phyloP scores from a whole-genome alignment of 1,139 yeast genomes.

The Candida sp. region DNA sequence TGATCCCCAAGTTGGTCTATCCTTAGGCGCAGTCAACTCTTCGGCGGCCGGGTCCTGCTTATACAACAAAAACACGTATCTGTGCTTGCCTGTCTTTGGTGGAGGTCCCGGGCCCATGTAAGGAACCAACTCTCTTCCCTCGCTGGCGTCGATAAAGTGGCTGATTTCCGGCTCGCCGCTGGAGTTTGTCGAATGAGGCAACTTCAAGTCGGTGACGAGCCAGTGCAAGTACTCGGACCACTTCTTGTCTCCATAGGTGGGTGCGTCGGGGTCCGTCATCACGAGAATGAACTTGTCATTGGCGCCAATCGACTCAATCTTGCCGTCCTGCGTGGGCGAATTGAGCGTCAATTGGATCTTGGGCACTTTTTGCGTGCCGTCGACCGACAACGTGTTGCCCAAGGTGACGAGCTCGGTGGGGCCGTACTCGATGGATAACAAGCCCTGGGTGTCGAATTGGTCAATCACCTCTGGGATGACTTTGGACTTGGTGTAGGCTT shows the following conservation, averaged over 20 bases:
- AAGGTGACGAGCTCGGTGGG: slow-evolving; percentile 68
- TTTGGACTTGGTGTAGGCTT: slow-evolving; percentile 61
- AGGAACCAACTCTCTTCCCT: slow-evolving; percentile 38
- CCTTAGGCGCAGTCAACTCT: slow-evolving; percentile 47
- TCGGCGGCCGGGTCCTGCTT: slow-evolving; percentile 56
- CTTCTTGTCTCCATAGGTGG: slow-evolving; percentile 76
- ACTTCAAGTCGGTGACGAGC: slow-evolving; percentile 66
- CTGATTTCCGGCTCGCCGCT: slow-evolving; percentile 33
- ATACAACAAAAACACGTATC: slow-evolving; percentile 77
- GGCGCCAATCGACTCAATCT: slow-evolving; percentile 38
- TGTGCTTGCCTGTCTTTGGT: slow-evolving; percentile 77
- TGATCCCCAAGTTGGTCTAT: slow-evolving; percentile 87
- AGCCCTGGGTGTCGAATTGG: slow-evolving; percentile 48
- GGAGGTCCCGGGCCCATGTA: slow-evolving; percentile 91
- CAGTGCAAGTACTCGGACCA: slow-evolving; percentile 92
- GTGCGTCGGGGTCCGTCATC: slow-evolving; percentile 95
- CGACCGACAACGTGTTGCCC: slow-evolving; percentile 74
- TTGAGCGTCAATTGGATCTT: slow-evolving; percentile 68
- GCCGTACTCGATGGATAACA: slow-evolving; percentile 51
- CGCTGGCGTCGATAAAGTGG: slow-evolving; percentile 39
- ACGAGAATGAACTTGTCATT: slow-evolving; percentile 73
- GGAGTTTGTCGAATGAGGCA: slow-evolving; percentile 33
- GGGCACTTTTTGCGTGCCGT: slow-evolving; percentile 70
- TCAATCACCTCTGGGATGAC: slow-evolving; percentile 68
- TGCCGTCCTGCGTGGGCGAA: slow-evolving; percentile 41